A percentile compares a stretch with the other conserved stretches of the same genome.
These are phyloP conservation scores for Sugiyamaella japonica DNA, from an alignment of 1,139 yeast species.

Conservation along the genomic window DNA sequence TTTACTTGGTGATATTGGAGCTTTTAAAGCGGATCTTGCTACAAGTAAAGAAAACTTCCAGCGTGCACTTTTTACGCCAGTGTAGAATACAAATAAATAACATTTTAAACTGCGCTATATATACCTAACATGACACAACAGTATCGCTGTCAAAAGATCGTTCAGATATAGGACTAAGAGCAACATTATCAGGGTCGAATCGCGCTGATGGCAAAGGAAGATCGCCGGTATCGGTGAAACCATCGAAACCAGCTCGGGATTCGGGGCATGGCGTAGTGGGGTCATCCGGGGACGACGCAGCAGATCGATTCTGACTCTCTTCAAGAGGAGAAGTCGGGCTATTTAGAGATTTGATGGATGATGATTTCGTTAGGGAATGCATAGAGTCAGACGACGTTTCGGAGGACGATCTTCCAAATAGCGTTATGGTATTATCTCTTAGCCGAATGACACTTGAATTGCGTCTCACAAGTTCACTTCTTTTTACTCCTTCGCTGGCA, in stretches of 20 bases:
- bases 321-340: neutral
- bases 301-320: neutral
- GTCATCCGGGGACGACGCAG: slow-evolving; percentile 4
- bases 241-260: slow-evolving; percentile 1
- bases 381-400: slow-evolving; percentile 17
- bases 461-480: slow-evolving; percentile 20
- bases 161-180: slow-evolving; percentile 31
- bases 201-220: slow-evolving; percentile 22
- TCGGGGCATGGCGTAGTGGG: slow-evolving; percentile 9
- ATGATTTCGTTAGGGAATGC: slow-evolving; percentile 6
- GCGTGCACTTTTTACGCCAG: neutral
- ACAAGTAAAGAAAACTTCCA: slow-evolving; percentile 13
- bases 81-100: neutral
- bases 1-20: slow-evolving; percentile 24
- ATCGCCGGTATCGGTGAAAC: slow-evolving; percentile 14
- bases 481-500: slow-evolving; percentile 16
- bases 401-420: slow-evolving; percentile 24
- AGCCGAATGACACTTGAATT: slow-evolving; percentile 28
- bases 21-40: slow-evolving; percentile 15
- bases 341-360: slow-evolving; percentile 6
- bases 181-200: slow-evolving; percentile 15
- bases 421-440: slow-evolving; percentile 30
- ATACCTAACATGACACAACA: slow-evolving; percentile 9
- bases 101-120: neutral
- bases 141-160: slow-evolving; percentile 25